Conservation (phyloP, 768 basidiomycete genomes). For the Neoboletus brunneissimus region DNA sequence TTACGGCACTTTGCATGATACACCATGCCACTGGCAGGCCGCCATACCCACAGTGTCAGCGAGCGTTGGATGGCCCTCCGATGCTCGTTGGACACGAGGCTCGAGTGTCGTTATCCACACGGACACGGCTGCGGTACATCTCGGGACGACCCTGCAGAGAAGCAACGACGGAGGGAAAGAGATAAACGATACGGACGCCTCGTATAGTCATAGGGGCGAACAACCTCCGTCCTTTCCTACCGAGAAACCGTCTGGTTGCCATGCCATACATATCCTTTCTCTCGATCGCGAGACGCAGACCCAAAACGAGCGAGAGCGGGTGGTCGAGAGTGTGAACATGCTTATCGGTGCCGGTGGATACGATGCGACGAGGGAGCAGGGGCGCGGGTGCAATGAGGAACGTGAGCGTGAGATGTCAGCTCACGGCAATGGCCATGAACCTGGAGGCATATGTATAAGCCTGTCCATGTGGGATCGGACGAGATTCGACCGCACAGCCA, state of each 20-base stretch:
- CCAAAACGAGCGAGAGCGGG: background rate
- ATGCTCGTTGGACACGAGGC: slow-evolving; percentile 8
- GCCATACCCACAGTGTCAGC: background rate
- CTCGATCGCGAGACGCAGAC: background rate
- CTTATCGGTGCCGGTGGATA: background rate
- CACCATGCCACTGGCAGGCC: no score
- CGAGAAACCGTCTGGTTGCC: background rate
- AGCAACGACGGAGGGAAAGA: slow-evolving; percentile 1
- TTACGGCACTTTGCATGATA: background rate
- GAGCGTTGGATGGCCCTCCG: background rate
- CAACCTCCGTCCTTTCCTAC: background rate
- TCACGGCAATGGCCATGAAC: background rate
- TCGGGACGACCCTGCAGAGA: slow-evolving; percentile 5
- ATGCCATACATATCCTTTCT: background rate
- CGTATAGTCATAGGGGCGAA: background rate
- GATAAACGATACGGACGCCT: background rate
- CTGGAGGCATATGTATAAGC: background rate
- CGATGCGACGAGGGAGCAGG: background rate
- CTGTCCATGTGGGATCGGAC: background rate
- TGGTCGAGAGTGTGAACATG: background rate
- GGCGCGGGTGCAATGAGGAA: background rate
- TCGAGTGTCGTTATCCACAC: background rate
- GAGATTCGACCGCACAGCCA: background rate
- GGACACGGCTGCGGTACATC: background rate
- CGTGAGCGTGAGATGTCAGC: background rate